Conservation (phyloP, 202 grass and related monocot genomes). For the Setaria italica region DNA sequence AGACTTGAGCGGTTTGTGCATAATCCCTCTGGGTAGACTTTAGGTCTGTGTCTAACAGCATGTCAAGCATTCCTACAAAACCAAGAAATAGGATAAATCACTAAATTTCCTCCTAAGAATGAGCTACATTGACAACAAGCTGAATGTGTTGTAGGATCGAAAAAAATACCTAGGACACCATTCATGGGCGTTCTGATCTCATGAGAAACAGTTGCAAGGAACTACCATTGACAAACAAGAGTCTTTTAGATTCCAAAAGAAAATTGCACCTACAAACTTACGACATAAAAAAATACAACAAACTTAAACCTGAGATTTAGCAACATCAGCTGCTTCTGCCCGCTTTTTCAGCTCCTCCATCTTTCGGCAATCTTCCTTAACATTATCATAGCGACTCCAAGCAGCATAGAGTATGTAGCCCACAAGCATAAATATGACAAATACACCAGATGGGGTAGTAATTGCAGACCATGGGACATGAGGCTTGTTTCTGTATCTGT, state of each 20-base stretch:
- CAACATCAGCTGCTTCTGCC: slow-evolving; percentile 95
- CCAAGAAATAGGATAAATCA: slow-evolving; percentile 34
- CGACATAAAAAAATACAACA: slow-evolving; percentile 18
- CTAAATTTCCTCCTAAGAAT: slow-evolving; percentile 31
- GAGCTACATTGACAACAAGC: slow-evolving; percentile 35
- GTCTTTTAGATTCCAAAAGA: slow-evolving; percentile 39
- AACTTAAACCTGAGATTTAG: slow-evolving; percentile 94
- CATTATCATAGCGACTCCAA: slow-evolving; percentile 90
- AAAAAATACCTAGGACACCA: slow-evolving; percentile 84
- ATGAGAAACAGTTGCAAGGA: slow-evolving; percentile 99
- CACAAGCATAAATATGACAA: slow-evolving; percentile 77
- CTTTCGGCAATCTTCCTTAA: slow-evolving; percentile 93
- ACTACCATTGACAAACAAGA: slow-evolving; percentile 62
- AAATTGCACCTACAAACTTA: slow-evolving; percentile 5
- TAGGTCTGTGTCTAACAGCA: slow-evolving; percentile 87
- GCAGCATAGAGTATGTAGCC: slow-evolving; percentile 91
- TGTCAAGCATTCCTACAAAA: slow-evolving; percentile 93
- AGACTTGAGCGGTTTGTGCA: slow-evolving; percentile 92
- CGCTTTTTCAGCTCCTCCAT: slow-evolving; percentile 87
- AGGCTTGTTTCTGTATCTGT: slow-evolving; percentile 86
- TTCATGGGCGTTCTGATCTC: slow-evolving; percentile 99
- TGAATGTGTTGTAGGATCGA: slow-evolving; percentile 15
- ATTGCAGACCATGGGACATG: slow-evolving; percentile 70
- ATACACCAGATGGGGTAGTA: slow-evolving; percentile 71
- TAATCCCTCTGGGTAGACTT: slow-evolving; percentile 86